Base-by-base conservation (phyloP, 2,329 filamentous ascomycete species). In the Neofusicoccum kwambonambiense region DNA sequence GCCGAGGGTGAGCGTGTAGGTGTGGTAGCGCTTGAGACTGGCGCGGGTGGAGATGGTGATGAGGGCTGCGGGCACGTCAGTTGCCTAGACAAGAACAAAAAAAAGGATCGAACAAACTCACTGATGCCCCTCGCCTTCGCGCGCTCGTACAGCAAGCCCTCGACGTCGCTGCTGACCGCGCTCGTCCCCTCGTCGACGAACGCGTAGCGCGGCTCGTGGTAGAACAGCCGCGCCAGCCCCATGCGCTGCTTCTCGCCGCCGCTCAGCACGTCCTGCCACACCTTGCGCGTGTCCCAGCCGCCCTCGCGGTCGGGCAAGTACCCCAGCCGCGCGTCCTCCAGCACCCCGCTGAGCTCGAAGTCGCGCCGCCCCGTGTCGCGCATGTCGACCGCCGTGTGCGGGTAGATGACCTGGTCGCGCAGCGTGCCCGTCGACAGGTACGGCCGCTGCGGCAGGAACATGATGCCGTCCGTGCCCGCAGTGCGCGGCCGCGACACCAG, bases 201-300 rank as follows among this genome's bases (percentile, higher is more conserved):
- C 2, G 93, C 95, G 75, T 96, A 99, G 66, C 90, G 85, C 15
- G 95, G 95, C 79, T 98, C 94, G 74, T 99, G 95, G 74, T 99
- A 99, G 45, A 98, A 81, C 57, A 99, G 77, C 50, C 95, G 84
- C 3, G 96, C 94, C 71, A 99, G 92, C 0, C 88, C 92, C 86
- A 99, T 92, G 22, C 95, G 85, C 80, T 99, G 95, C 81, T 99
- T 99, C 83, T 99, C 95, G 12, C 95, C 95, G 44, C 95, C 95
- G 69, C 90, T 94, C n/a, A 99, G 83, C 4, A 99, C 92, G 70
- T 98, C 94, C 79, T 98, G 97, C 95, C 95, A 99, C 75, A 97
- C 93, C 78, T 99, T 98, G 64, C 92, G 87, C 4, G 92, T 95
- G 74, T 99, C 92, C 93, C 93, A 98, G 13, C 95, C 95, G 44